Percentiles rank a stretch among this genome's conserved stretches.
These are phyloP conservation scores for Penicillium alfredii DNA, from an alignment of 495 filamentous ascomycete species.

Conservation along the genomic window DNA sequence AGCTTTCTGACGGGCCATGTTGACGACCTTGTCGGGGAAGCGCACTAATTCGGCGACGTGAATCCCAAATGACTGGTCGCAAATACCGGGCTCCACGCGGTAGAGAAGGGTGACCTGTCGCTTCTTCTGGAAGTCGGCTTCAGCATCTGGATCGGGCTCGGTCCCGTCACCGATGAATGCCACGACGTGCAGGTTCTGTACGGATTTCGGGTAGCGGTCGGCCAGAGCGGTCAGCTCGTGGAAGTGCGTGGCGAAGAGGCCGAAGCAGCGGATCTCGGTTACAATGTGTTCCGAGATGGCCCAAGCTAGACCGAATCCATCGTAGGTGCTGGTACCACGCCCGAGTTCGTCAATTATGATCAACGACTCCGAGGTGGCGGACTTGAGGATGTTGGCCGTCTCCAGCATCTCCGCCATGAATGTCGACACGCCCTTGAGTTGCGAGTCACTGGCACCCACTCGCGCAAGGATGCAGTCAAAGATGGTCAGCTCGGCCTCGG, in stretches of 20 bases:
- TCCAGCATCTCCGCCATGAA: conserved; percentile 99
- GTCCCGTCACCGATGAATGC: conserved; percentile 74
- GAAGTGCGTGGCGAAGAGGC: conserved; percentile 97
- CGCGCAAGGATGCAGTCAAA: conserved; percentile 98
- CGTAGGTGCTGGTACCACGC: conserved; percentile 94
- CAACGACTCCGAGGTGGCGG: conserved; percentile 84
- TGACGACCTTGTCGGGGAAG: conserved; percentile 96
- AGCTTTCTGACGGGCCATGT: conserved; percentile 97
- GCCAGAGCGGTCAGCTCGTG: conserved; percentile 91
- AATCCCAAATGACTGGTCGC: conserved; percentile 96
- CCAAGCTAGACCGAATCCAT: conserved; percentile 97
- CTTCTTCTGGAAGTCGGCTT: conserved; percentile 46
- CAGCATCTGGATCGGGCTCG: conserved; percentile 14
- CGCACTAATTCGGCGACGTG: conserved; percentile 96
- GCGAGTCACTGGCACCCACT: conserved; percentile 90
- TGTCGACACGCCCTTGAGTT: conserved; percentile 95
- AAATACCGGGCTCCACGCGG: conserved; percentile 90
- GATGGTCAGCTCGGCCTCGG: conserved; percentile 85
- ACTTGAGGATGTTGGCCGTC: conserved; percentile 97
- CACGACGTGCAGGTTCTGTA: conserved; percentile 91
- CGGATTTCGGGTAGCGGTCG: conserved; percentile 71
- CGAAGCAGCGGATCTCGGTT: conserved; percentile 86
- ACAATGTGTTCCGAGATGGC: conserved; percentile 97
- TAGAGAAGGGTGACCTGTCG: conserved; percentile 93
- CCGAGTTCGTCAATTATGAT: conserved; percentile 99